Conservation (phyloP, 768 basidiomycete species). For the Mrakia gelida region DNA sequence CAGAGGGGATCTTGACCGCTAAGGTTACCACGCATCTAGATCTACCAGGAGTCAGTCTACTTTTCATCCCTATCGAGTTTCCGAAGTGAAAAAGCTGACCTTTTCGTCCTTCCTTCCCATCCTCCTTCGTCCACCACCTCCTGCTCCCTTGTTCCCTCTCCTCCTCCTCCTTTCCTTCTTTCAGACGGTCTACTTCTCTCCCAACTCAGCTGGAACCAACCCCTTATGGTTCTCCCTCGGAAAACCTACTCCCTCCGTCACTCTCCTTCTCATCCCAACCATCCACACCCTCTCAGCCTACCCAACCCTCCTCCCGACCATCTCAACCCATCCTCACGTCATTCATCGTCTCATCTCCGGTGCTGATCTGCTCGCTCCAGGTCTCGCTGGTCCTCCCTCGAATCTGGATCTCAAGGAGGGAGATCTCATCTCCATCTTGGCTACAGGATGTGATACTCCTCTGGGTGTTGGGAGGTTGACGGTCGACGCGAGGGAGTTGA, state of each 20-base stretch:
- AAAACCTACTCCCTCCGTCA: background rate
- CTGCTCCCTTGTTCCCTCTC: background rate
- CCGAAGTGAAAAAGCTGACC: background rate
- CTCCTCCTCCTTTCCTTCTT: background rate
- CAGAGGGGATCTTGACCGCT: slow-evolving; percentile 26
- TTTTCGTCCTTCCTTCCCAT: background rate
- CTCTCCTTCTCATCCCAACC: slow-evolving; percentile 35
- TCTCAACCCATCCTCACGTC: slow-evolving; percentile 68
- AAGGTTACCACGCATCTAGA: slow-evolving; percentile 27
- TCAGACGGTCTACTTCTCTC: slow-evolving; percentile 26
- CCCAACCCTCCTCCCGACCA: slow-evolving; percentile 59
- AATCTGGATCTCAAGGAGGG: slow-evolving; percentile 36
- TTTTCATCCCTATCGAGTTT: background rate
- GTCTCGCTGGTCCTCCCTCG: slow-evolving; percentile 45
- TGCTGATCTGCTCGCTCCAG: slow-evolving; percentile 86
- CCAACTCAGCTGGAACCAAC: slow-evolving; percentile 14
- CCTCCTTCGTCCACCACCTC: background rate
- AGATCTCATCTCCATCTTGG: slow-evolving; percentile 61
- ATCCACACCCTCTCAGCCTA: slow-evolving; percentile 78
- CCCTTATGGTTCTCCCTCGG: slow-evolving; percentile 31
- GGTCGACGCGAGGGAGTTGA: slow-evolving; percentile 50
- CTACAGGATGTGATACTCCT: slow-evolving; percentile 56
- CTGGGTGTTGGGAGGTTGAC: slow-evolving; percentile 75
- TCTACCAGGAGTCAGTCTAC: slow-evolving; percentile 9
- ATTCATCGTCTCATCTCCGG: slow-evolving; percentile 68